A percentile compares a stretch with the other conserved stretches of the same genome.
These are phyloP conservation scores for Ogataea kodamae DNA, from an alignment of 805 yeast species.

Conservation along the genomic window DNA sequence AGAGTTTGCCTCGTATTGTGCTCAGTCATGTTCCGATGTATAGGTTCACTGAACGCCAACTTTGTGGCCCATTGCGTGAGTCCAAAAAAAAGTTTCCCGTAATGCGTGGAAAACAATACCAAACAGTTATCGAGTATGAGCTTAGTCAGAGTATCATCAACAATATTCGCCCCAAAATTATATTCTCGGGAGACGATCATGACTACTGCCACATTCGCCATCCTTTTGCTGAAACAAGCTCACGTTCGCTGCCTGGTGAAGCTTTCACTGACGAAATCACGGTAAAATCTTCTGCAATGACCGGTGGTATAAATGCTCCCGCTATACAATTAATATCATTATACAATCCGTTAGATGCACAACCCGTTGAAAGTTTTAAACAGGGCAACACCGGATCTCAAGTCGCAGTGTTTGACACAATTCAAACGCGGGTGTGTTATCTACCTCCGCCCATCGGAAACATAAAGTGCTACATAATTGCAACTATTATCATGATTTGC, in stretches of 20 bases:
- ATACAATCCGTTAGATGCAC: slow-evolving; percentile 28
- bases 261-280: slow-evolving; percentile 57
- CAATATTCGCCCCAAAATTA: slow-evolving; percentile 58
- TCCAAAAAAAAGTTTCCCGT: slow-evolving; percentile 62
- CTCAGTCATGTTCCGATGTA: slow-evolving; percentile 85
- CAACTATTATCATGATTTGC: slow-evolving; percentile 9
- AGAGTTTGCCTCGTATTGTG: slow-evolving; percentile 58
- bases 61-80: slow-evolving; percentile 79
- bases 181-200: slow-evolving; percentile 94
- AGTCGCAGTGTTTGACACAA: slow-evolving; percentile 27
- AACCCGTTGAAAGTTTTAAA: slow-evolving; percentile 1
- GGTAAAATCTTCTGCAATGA: slow-evolving; percentile 88
- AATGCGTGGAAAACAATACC: slow-evolving; percentile 77
- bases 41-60: slow-evolving; percentile 52
- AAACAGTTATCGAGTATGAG: slow-evolving; percentile 69
- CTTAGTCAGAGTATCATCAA: slow-evolving; percentile 55
- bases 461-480: slow-evolving; percentile 19
- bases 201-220: slow-evolving; percentile 86
- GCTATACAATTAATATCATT: slow-evolving; percentile 82
- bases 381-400: slow-evolving; percentile 20
- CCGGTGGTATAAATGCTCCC: slow-evolving; percentile 83
- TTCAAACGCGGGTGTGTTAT: slow-evolving; percentile 29
- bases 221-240: slow-evolving; percentile 17
- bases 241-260: slow-evolving; percentile 5
- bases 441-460: slow-evolving; percentile 29